These are phyloP conservation scores for Wallacemonas sp. DNA, from an alignment of 208 protist genomes.

Conservation along the genomic window DNA sequence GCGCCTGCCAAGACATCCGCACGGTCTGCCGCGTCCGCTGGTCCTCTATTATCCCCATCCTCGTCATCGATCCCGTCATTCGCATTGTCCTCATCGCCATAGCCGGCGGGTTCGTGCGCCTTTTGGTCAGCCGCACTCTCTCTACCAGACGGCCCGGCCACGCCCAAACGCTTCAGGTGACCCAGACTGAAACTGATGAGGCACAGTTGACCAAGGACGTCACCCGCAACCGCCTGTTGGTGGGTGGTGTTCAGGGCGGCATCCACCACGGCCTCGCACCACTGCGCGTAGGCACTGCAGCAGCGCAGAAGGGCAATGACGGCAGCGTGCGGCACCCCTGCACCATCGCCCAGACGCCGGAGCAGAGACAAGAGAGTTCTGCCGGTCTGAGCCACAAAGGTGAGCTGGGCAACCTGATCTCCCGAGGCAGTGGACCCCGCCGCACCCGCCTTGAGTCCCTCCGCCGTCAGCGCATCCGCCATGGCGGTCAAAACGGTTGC, in stretches of 20 bases:
- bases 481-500: background rate
- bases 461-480: background rate
- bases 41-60: background rate
- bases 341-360: background rate
- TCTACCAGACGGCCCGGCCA: background rate
- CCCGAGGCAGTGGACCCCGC: too few relatives aligned
- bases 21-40: too few relatives aligned
- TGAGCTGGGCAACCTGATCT: too few relatives aligned
- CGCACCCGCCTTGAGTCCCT: too few relatives aligned
- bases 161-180: constrained; percentile 24
- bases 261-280: constrained; percentile 13
- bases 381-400: background rate
- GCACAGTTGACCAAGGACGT: constrained; percentile 25
- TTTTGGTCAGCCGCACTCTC: background rate
- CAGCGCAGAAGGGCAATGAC: background rate
- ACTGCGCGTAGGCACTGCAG: constrained; percentile 1
- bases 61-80: background rate
- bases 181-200: constrained; percentile 17
- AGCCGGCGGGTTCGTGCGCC: background rate
- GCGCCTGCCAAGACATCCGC: too few relatives aligned
- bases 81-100: background rate
- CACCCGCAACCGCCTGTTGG: background rate
- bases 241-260: background rate
- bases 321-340: background rate
- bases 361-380: constrained; percentile 7